Percentiles rank a stretch among this genome's conserved stretches.
Conservation (phyloP, 495 filamentous ascomycete genomes). For the Neurospora sublineolata region DNA sequence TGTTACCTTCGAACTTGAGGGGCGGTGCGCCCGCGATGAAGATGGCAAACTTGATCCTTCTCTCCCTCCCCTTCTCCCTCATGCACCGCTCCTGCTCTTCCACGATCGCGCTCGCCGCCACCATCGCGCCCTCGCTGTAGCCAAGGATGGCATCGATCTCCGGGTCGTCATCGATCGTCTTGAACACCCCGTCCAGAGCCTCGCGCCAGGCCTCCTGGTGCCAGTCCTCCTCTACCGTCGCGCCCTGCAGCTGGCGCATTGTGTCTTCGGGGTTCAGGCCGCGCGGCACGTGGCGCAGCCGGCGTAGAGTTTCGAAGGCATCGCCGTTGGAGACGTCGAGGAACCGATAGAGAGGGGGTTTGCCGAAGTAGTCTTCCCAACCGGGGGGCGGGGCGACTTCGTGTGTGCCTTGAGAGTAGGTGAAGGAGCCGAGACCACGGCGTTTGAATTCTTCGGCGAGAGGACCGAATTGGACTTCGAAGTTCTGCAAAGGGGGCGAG, state of each 20-base stretch:
- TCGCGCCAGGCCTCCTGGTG: slow-evolving; percentile 17
- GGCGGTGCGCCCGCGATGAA: slow-evolving; percentile 47
- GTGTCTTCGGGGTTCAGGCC: slow-evolving; percentile 38
- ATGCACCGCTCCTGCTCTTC: slow-evolving; percentile 33
- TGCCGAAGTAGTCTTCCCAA: slow-evolving; percentile 42
- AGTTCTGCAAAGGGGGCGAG: slow-evolving; percentile 27
- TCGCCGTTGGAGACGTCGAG: slow-evolving; percentile 33
- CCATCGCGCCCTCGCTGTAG: slow-evolving; percentile 43
- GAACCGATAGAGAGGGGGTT: slow-evolving; percentile 41
- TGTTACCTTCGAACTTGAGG: slow-evolving; percentile 24
- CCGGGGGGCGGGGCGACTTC: slow-evolving; percentile 33
- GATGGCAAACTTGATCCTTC: slow-evolving; percentile 43
- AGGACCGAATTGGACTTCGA: slow-evolving; percentile 41
- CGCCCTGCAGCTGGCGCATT: slow-evolving; percentile 30
- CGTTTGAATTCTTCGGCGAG: slow-evolving; percentile 33
- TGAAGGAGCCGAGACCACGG: slow-evolving; percentile 33
- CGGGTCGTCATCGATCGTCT: slow-evolving; percentile 25
- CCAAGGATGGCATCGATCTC: slow-evolving; percentile 39
- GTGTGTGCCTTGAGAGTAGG: slow-evolving; percentile 36
- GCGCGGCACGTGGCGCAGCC: slow-evolving; percentile 38
- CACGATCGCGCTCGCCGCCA: slow-evolving; percentile 38
- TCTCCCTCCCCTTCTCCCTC: slow-evolving; percentile 22
- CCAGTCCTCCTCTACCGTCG: slow-evolving; percentile 15
- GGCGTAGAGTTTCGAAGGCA: slow-evolving; percentile 35
- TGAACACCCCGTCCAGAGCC: slow-evolving; percentile 23